Evolutionary conservation across 2,329 filamentous ascomycete species (phyloP).

Genomic region (Pseudocercospora cruenta): DNA sequence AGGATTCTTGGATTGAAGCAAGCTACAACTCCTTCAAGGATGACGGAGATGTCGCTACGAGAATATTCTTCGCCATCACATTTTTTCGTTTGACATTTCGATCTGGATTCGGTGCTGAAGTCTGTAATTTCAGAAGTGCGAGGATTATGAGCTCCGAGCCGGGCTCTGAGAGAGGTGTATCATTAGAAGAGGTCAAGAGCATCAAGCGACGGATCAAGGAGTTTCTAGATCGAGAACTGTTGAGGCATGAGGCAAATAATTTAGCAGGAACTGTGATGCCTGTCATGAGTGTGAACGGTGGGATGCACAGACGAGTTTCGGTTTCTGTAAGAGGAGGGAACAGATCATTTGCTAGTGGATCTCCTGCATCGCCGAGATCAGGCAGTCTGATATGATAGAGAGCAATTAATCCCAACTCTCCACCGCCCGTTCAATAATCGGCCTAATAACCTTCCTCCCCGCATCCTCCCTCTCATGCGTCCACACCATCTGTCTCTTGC

Average conservation of each 20-base stretch:
- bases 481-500: slow-evolving; percentile 53
- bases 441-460: slow-evolving; percentile 50
- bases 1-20: slow-evolving; percentile 16
- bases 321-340: neutral
- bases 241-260: neutral
- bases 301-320: neutral
- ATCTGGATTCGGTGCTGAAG: slow-evolving; percentile 20
- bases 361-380: neutral
- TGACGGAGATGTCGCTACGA: slow-evolving; percentile 19
- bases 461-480: slow-evolving; percentile 43
- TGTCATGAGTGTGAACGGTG: neutral
- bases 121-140: slow-evolving; percentile 25
- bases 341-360: neutral
- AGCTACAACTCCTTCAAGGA: slow-evolving; percentile 11
- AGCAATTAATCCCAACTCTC: slow-evolving; percentile 42
- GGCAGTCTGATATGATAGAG: neutral
- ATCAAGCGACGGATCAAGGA: slow-evolving; percentile 20
- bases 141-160: slow-evolving; percentile 14
- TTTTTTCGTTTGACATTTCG: slow-evolving; percentile 16
- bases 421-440: slow-evolving; percentile 52
- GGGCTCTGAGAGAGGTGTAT: slow-evolving; percentile 20
- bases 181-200: slow-evolving; percentile 18
- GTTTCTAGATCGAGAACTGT: slow-evolving; percentile 16
- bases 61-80: slow-evolving; percentile 26
- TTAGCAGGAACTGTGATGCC: neutral